These are phyloP conservation scores for Usnea hakonensis DNA, from an alignment of 495 filamentous ascomycete species.

Conservation along the genomic window DNA sequence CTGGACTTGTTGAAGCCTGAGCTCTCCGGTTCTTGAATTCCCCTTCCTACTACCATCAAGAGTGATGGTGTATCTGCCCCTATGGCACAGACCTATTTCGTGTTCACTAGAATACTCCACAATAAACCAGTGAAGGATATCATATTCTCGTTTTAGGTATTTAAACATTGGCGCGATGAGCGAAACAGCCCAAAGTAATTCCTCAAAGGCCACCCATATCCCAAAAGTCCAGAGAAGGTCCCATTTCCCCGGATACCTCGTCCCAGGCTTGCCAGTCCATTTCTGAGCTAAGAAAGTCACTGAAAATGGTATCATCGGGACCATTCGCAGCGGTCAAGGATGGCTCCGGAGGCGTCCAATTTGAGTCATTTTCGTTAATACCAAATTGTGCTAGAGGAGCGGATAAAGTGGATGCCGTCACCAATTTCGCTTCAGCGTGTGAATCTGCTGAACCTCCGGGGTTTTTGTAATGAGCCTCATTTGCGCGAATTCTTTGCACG, in stretches of 20 bases:
- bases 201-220: conserved; percentile 1
- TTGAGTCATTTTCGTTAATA: neutral
- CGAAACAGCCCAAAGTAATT: neutral
- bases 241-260: conserved; percentile 4
- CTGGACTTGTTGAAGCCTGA: too few relatives aligned
- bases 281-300: conserved; percentile 1
- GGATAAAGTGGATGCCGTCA: neutral
- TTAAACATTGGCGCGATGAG: neutral
- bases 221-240: conserved; percentile 8
- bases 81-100: too few relatives aligned
- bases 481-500: neutral
- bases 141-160: neutral
- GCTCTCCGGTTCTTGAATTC: too few relatives aligned
- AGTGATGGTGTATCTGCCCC: too few relatives aligned
- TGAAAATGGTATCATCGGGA: neutral
- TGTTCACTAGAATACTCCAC: too few relatives aligned
- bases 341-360: conserved; percentile 5
- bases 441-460: neutral
- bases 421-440: neutral
- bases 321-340: neutral
- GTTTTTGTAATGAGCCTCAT: neutral
- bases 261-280: conserved; percentile 11
- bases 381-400: neutral
- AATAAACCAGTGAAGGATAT: neutral
- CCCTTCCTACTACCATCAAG: too few relatives aligned